Conservation (phyloP, 768 basidiomycete genomes). For the Lactarius sanguifluus region DNA sequence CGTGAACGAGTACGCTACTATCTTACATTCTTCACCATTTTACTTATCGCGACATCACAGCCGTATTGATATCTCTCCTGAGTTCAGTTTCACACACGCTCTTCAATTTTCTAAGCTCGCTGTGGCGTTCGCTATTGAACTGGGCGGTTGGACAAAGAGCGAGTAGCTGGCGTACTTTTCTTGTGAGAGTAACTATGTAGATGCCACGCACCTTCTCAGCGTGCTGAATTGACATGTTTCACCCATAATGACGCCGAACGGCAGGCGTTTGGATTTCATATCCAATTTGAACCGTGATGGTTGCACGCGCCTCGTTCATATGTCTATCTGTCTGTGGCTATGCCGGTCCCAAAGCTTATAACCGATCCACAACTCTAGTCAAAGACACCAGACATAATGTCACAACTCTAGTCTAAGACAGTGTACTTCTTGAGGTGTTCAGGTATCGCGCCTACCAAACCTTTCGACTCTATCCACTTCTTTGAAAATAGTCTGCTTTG, state of each 20-base stretch:
- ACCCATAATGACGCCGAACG: neutral
- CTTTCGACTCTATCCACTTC: constrained; percentile 85
- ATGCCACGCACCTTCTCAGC: neutral
- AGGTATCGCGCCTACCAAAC: constrained; percentile 75
- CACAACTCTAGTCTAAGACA: constrained; percentile 59
- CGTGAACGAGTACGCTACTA: constrained; percentile 64
- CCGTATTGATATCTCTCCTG: constrained; percentile 79
- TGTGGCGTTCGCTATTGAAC: constrained; percentile 51
- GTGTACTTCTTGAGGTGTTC: constrained; percentile 84
- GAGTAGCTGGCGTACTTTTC: constrained; percentile 22
- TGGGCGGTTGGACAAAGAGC: constrained; percentile 45
- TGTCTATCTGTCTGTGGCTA: neutral
- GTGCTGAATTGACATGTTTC: neutral
- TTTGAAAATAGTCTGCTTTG: constrained; percentile 95
- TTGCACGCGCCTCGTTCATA: neutral
- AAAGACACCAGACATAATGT: neutral
- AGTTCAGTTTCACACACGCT: constrained; percentile 92
- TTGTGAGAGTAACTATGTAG: neutral
- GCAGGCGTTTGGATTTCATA: neutral
- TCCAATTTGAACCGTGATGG: neutral
- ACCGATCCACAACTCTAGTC: neutral
- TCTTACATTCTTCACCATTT: constrained; percentile 13
- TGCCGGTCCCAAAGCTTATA: neutral
- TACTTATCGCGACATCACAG: constrained; percentile 41
- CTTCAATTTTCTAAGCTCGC: constrained; percentile 60